Percentiles rank a stretch among this genome's conserved stretches.
phyloP scores from a whole-genome alignment of 306 rosid genomes.

The Cyamopsis tetragonoloba region DNA sequence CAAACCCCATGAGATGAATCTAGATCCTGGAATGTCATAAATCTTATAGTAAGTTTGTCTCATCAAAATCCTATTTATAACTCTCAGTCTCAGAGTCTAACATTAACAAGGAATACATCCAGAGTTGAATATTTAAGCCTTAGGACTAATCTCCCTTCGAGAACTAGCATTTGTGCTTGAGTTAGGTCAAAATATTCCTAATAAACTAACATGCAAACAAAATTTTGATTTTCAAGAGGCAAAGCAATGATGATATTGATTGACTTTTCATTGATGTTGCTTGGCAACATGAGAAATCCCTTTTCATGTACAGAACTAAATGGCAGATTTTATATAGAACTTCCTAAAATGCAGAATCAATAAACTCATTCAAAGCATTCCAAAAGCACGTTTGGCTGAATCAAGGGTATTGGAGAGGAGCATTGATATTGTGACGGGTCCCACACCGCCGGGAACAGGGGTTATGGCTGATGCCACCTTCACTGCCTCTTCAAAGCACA shows the following conservation, averaged over 20 bases:
- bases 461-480: slow-evolving; percentile 54
- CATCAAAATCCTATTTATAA: not conserved
- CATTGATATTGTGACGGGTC: slow-evolving; percentile 41
- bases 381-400: slow-evolving; percentile 38
- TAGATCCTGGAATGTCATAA: not conserved
- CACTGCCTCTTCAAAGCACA: slow-evolving; percentile 51
- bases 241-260: not conserved
- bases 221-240: not conserved
- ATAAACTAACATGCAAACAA: not conserved
- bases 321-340: not conserved
- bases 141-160: too few relatives aligned
- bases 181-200: too few relatives aligned
- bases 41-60: not conserved
- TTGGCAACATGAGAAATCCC: not conserved
- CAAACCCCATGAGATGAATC: not conserved
- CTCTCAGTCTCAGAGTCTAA: too few relatives aligned
- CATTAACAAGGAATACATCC: not conserved
- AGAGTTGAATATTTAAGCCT: too few relatives aligned
- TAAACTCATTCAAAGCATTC: slow-evolving; percentile 26
- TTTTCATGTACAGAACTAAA: not conserved
- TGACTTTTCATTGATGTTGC: not conserved
- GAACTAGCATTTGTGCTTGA: too few relatives aligned
- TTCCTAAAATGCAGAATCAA: not conserved
- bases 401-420: slow-evolving; percentile 50
- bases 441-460: slow-evolving; percentile 55